A percentile compares a stretch with the other conserved stretches of the same genome.
These are phyloP conservation scores for Axilococcus clingmanii DNA, from an alignment of 139 green algal species.

Conservation along the genomic window DNA sequence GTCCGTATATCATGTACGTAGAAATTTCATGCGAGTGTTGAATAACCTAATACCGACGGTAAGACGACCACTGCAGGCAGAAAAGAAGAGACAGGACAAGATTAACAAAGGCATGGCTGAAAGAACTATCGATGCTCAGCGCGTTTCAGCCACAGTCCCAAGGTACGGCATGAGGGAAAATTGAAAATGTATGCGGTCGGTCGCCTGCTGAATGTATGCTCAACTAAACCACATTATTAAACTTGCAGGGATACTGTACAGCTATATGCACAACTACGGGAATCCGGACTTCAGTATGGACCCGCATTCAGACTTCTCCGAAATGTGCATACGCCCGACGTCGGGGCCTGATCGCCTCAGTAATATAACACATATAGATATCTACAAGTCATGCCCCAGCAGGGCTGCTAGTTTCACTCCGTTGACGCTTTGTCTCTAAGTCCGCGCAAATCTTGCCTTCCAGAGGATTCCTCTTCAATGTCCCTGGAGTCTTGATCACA, in stretches of 20 bases:
- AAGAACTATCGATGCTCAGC: slow-evolving; percentile 78
- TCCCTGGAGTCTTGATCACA: no score
- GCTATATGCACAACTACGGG: slow-evolving; percentile 69
- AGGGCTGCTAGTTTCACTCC: no score
- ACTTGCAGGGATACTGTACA: slow-evolving; percentile 42
- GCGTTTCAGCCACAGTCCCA: slow-evolving; percentile 58
- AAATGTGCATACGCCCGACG: slow-evolving; percentile 77
- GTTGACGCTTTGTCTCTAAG: no score
- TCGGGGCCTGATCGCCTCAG: no score
- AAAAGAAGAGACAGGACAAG: slow-evolving; percentile 41
- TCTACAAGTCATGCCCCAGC: no score
- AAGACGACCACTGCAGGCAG: slow-evolving; percentile 27
- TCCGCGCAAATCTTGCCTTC: no score
- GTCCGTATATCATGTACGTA: slow-evolving; percentile 32
- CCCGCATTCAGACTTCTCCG: slow-evolving; percentile 77
- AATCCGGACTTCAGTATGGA: slow-evolving; percentile 79
- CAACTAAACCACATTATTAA: no score
- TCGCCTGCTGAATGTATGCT: not conserved
- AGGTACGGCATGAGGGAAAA: slow-evolving; percentile 13
- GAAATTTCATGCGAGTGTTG: no score
- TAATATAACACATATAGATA: no score
- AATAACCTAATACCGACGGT: not conserved
- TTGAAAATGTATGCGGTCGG: not conserved
- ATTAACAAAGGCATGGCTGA: slow-evolving; percentile 44
- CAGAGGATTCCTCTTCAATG: slow-evolving; percentile 7